A percentile compares a stretch with the other conserved stretches of the same genome.
These are phyloP conservation scores for Verticillium tricorpus DNA, from an alignment of 2,329 filamentous ascomycete species.

Conservation along the genomic window DNA sequence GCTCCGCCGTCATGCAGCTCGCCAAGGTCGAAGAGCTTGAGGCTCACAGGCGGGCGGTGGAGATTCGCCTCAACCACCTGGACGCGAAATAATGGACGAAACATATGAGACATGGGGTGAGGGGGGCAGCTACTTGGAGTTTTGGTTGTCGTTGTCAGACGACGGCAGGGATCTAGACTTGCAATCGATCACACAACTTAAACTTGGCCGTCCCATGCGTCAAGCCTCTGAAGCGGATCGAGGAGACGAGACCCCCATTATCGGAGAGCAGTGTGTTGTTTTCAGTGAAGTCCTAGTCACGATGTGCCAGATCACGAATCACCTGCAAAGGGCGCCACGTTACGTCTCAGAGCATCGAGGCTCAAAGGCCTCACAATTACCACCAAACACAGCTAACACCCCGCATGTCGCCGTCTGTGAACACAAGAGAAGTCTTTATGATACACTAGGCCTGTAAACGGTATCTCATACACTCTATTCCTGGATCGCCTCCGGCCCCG, in stretches of 20 bases:
- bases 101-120: not conserved
- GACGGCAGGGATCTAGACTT: not conserved
- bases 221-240: too few species aligned
- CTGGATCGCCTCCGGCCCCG: slow-evolving; percentile 14
- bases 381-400: not conserved
- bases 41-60: slow-evolving; percentile 84
- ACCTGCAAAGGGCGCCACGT: not conserved
- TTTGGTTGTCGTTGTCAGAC: not conserved
- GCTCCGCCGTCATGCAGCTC: slow-evolving; percentile 87
- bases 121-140: not conserved
- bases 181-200: not conserved
- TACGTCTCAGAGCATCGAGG: not conserved
- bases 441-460: slow-evolving; percentile 49
- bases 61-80: slow-evolving; percentile 66
- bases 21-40: slow-evolving; percentile 93
- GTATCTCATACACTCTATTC: slow-evolving; percentile 55
- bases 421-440: slow-evolving; percentile 40
- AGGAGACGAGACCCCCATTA: too few species aligned
- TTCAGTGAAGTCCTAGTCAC: too few species aligned
- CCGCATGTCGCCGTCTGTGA: slow-evolving; percentile 7
- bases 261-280: too few species aligned
- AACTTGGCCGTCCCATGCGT: not conserved
- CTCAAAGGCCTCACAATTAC: not conserved
- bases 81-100: slow-evolving; percentile 14
- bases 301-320: not conserved